phyloP scores from a whole-genome alignment of 2,329 filamentous ascomycete genomes.

The Emmonsia crescens region DNA sequence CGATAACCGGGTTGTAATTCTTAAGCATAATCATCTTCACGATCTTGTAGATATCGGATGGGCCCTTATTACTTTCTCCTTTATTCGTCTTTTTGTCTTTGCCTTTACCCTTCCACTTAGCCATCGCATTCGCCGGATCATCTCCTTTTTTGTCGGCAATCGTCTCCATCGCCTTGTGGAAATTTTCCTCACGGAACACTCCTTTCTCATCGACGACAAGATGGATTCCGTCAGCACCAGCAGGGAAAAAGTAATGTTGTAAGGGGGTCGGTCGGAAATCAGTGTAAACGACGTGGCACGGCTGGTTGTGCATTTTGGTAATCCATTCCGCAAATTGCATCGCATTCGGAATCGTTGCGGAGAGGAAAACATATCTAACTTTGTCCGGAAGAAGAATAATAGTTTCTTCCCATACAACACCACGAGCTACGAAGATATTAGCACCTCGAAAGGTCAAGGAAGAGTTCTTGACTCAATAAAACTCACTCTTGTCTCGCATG shows the following conservation, averaged over 20 bases:
- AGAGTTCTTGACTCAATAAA: neutral
- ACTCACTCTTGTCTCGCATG: slow-evolving; percentile 69
- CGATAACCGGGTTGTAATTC: slow-evolving; percentile 94
- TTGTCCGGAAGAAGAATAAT: slow-evolving; percentile 97
- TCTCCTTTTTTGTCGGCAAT: slow-evolving; percentile 82
- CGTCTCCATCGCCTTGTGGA: slow-evolving; percentile 86
- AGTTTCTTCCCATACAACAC: slow-evolving; percentile 98
- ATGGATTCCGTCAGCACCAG: slow-evolving; percentile 84
- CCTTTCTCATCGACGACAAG: slow-evolving; percentile 95
- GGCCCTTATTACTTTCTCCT: slow-evolving; percentile 59
- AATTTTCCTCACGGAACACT: slow-evolving; percentile 91
- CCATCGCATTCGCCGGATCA: slow-evolving; percentile 67
- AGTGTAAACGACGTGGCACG: slow-evolving; percentile 97
- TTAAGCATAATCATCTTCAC: slow-evolving; percentile 98
- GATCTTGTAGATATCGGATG: slow-evolving; percentile 90
- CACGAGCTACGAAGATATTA: slow-evolving; percentile 44
- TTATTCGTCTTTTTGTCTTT: slow-evolving; percentile 90
- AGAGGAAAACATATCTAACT: slow-evolving; percentile 96
- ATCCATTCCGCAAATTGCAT: slow-evolving; percentile 99
- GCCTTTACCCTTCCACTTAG: slow-evolving; percentile 73
- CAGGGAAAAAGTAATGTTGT: slow-evolving; percentile 96
- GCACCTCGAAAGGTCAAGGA: neutral
- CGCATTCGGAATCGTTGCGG: slow-evolving; percentile 94
- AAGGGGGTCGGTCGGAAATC: slow-evolving; percentile 94
- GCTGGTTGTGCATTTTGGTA: slow-evolving; percentile 92